Evolutionary conservation across 2,329 filamentous ascomycete species (phyloP).

Genomic region (Colletotrichum liriopes): DNA sequence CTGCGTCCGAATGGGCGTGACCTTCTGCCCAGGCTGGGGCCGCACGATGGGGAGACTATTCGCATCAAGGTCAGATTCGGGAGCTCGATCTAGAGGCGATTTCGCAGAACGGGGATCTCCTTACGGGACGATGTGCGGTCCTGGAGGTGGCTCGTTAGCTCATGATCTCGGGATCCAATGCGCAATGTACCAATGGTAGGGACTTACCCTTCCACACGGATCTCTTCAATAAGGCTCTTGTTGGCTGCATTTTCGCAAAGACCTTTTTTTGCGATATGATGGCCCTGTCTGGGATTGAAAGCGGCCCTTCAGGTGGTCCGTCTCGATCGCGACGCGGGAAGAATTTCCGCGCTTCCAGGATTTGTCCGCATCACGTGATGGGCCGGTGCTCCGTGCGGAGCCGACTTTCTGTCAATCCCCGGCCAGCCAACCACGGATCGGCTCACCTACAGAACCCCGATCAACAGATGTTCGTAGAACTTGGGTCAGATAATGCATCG

Average conservation of each 20-base stretch:
- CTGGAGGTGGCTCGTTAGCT: conserved; percentile 49
- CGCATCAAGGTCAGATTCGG: conserved; percentile 26
- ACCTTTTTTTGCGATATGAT: conserved; percentile 13
- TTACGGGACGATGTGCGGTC: conserved; percentile 70
- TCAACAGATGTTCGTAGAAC: background rate
- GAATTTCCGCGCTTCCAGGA: conserved; percentile 40
- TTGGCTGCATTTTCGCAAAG: conserved; percentile 74
- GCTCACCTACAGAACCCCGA: background rate
- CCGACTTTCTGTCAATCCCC: background rate
- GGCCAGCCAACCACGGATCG: conserved; percentile 2
- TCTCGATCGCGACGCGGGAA: conserved; percentile 25
- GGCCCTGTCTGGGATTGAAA: conserved; percentile 23
- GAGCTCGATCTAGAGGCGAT: conserved; percentile 46
- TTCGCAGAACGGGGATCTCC: conserved; percentile 43
- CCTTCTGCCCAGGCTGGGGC: conserved; percentile 72
- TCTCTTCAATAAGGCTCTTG: conserved; percentile 77
- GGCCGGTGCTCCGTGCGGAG: background rate
- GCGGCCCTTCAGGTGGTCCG: background rate
- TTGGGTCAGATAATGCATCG: no score
- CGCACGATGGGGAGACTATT: conserved; percentile 75
- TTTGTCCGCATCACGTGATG: conserved; percentile 39
- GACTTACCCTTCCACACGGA: conserved; percentile 89
- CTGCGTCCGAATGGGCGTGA: conserved; percentile 85
- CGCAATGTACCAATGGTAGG: background rate
- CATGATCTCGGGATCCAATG: background rate